Evolutionary conservation across 1,139 yeast species (phyloP), one percentile per base, ranked within the genome.

Genomic region (Scheffersomyces illinoinensis): DNA sequence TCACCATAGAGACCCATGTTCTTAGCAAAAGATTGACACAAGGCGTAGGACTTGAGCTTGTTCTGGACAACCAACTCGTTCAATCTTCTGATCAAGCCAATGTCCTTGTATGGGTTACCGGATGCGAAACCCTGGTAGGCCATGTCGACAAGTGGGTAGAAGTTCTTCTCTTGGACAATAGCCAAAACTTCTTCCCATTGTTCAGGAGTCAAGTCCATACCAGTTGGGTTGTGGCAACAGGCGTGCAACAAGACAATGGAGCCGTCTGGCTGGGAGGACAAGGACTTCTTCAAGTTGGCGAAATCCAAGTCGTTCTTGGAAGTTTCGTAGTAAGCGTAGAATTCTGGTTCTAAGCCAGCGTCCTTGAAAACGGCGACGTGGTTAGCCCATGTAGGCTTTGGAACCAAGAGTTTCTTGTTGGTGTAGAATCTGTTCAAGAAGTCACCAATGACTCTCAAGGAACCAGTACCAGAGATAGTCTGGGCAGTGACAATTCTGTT

Each of bases 1-100:
- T 95, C 97, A 66, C 98, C 97, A 75, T 95, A 93, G 61, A 93
- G 85, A 47, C 99, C 99, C 95, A 95, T 91, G 81, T 93, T 93
- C 78, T 93, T 93, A 65, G 98, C 97, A 77, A 93, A 93, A 2
- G 97, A 92, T 78, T 92, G 97, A 73, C 97, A 90, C 61, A 91
- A 80, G 57, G 90, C 83, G 64, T 88, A 76, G 56, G 89, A 84
- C 63, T 85, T 72, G 59, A 84, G 71, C 66, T 77, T 75, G 59
- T 83, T 84, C 57, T 74, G 74, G 50, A 73, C 82, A 19, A 82
- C 85, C 69, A 81, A 77, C 63, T 78, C 76, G 71, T 82, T 82
- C 71, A 84, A 75, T 71, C 80, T 81, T 70, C 85, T 78, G 65
- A 85, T 74, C 63, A 82, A 75, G 33, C 75, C 78, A 66, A 84